A percentile compares a stretch with the other conserved stretches of the same genome.
Evolutionary conservation across 2,329 filamentous ascomycete species (phyloP).

Genomic region (Paracorniculantispora psalliotae): DNA sequence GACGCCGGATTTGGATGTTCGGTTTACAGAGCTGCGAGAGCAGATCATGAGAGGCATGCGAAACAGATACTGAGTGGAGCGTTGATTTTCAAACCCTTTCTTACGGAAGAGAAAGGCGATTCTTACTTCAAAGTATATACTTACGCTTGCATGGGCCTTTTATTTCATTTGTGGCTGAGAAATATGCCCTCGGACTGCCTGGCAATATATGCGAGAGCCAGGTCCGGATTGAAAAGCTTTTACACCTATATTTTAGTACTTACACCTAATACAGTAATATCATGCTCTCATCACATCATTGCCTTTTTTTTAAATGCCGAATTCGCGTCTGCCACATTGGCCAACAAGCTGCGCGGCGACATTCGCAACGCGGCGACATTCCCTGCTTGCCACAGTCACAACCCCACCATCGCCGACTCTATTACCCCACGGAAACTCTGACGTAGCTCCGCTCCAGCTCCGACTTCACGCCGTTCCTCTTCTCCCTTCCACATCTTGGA

Average conservation of each 20-base stretch:
- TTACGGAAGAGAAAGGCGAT: not conserved
- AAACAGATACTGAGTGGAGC: not conserved
- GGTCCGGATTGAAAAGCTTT: not conserved
- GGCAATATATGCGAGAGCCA: not conserved
- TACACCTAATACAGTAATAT: not conserved
- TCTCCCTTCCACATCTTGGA: not conserved
- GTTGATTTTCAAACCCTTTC: not conserved
- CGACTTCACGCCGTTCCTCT: not conserved
- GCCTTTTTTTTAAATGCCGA: not conserved
- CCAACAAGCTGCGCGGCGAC: not conserved
- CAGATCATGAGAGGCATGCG: not conserved
- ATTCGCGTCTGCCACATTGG: too few relatives aligned
- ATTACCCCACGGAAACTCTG: conserved; percentile 13
- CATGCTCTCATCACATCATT: not conserved
- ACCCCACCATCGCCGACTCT: not conserved
- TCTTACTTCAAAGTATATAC: not conserved
- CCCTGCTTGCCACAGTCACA: not conserved
- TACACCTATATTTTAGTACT: not conserved
- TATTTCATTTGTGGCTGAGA: not conserved
- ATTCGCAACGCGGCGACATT: not conserved
- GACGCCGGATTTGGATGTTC: not conserved
- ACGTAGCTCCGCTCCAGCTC: conserved; percentile 6
- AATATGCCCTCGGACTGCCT: not conserved
- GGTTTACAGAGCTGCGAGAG: not conserved
- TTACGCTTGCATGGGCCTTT: not conserved